Base-by-base conservation (phyloP, 306 rosid genomes). In the Astragalus membranaceus region DNA sequence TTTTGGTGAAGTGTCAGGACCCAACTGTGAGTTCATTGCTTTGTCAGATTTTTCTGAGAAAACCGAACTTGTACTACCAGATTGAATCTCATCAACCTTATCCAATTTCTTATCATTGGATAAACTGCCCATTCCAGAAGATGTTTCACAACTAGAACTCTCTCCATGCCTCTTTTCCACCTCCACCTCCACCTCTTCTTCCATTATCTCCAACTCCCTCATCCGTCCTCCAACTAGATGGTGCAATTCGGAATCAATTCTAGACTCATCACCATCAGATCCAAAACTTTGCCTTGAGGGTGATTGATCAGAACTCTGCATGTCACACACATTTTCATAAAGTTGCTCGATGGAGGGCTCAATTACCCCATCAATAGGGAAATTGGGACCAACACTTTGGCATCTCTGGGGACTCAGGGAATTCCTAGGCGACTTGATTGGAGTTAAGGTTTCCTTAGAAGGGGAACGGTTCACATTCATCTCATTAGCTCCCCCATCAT, bases 221-320 rank as follows among this genome's bases (percentile, higher is more conserved):
- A 91, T 91, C 69, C 85, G 81, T 64, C 97, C 97, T 52, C 96
- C 97, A 47, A 95, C 99, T 33, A 95, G 89, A 83, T 91, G 94
- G 52, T 73, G 85, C 75, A 95, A 72, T 65, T 95, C 99, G 1
- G 96, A 95, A 84, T 95, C 99, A 43, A 91, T 89, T 82, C 92
- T 85, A 60, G 99, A 95, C 79, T 95, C 99, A 37, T 86, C 99
- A n/a, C 91, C 97, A 68, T 91, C 88, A 3, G 99, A 89, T 72
- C 89, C 92, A 83, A 84, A 86, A 74, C 99, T 95, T 65, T 52
- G 88, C 79, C 96, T 80, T 5, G 97, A 89, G 29, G 95, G 88
- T 3, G 99, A 95, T 70, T 74, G 95, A 81, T 95, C 97, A 53
- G 97, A 95, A 82, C 96, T 95, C 82, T 91, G 97, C 96, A 95